phyloP scores from a whole-genome alignment of 2,329 filamentous ascomycete genomes.

The Allantophomopsis lycopodina region DNA sequence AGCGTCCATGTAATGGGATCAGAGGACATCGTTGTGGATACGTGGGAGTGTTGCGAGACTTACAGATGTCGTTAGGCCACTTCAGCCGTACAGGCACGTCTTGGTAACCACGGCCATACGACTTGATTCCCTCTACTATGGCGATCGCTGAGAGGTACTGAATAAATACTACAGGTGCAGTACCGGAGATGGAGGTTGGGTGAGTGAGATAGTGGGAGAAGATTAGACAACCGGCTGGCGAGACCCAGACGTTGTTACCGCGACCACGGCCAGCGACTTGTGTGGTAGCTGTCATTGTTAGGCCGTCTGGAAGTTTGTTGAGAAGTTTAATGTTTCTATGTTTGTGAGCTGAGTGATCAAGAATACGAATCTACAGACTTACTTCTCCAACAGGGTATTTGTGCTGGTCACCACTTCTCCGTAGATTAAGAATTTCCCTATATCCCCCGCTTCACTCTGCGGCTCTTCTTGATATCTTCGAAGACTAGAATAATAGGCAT shows the following conservation, averaged over 20 bases:
- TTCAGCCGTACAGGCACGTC: conserved; percentile 75
- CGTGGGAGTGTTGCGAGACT: conserved; percentile 10
- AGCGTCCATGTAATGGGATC: too few species aligned
- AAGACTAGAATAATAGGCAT: conserved; percentile 62
- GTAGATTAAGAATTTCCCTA: conserved; percentile 71
- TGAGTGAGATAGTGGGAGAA: conserved; percentile 86
- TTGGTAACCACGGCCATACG: conserved; percentile 64
- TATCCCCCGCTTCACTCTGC: conserved; percentile 43
- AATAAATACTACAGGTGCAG: conserved; percentile 77
- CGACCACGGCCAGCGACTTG: conserved; percentile 82
- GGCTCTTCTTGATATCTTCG: conserved; percentile 44
- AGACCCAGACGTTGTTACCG: conserved; percentile 89
- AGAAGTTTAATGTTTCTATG: conserved; percentile 64
- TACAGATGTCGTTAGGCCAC: conserved; percentile 94
- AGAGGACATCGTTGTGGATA: too few species aligned
- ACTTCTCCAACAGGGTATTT: conserved; percentile 87
- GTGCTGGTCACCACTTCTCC: conserved; percentile 90
- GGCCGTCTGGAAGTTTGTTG: conserved; percentile 65
- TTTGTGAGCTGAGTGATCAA: conserved; percentile 4
- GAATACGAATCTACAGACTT: conserved; percentile 9
- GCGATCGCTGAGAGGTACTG: conserved; percentile 89
- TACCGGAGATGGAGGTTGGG: conserved; percentile 53
- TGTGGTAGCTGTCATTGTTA: conserved; percentile 74
- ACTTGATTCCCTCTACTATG: conserved; percentile 68
- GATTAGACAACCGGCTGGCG: conserved; percentile 72